These are phyloP conservation scores for Tricholomella constricta DNA, from an alignment of 768 basidiomycete genomes.

Conservation along the genomic window DNA sequence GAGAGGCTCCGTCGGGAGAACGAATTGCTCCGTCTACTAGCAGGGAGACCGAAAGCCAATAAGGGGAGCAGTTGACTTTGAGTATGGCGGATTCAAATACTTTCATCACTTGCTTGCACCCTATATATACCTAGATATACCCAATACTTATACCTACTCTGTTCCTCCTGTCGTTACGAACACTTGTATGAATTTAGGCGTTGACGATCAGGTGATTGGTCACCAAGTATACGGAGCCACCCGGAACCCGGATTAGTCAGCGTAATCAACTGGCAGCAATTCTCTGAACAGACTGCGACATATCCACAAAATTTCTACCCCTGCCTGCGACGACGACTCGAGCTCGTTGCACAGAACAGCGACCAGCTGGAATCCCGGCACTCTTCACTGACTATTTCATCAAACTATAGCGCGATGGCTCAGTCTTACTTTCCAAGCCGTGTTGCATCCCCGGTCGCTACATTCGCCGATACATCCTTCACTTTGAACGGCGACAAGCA, in stretches of 20 bases:
- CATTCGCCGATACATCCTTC: conserved; percentile 32
- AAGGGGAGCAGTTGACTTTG: no score
- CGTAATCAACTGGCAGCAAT: conserved; percentile 1
- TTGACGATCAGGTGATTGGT: neutral
- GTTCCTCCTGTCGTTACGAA: no score
- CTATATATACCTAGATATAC: no score
- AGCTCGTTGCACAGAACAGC: conserved; percentile 12
- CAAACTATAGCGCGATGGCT: conserved; percentile 35
- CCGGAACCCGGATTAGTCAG: conserved; percentile 20
- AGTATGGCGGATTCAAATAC: no score
- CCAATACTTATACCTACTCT: no score
- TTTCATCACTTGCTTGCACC: no score
- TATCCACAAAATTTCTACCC: conserved; percentile 11
- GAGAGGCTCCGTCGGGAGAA: neutral
- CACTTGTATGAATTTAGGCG: no score
- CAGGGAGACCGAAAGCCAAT: no score
- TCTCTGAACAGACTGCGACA: neutral
- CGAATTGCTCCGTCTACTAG: neutral
- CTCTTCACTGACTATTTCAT: neutral
- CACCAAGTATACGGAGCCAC: conserved; percentile 6
- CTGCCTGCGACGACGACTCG: conserved; percentile 6
- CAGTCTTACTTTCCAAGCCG: conserved; percentile 42
- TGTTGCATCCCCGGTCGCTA: conserved; percentile 37
- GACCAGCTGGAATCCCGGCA: conserved; percentile 10
- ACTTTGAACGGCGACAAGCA: conserved; percentile 41